phyloP scores from a whole-genome alignment of 1,139 yeast genomes.

The Diutina pseudorugosa region DNA sequence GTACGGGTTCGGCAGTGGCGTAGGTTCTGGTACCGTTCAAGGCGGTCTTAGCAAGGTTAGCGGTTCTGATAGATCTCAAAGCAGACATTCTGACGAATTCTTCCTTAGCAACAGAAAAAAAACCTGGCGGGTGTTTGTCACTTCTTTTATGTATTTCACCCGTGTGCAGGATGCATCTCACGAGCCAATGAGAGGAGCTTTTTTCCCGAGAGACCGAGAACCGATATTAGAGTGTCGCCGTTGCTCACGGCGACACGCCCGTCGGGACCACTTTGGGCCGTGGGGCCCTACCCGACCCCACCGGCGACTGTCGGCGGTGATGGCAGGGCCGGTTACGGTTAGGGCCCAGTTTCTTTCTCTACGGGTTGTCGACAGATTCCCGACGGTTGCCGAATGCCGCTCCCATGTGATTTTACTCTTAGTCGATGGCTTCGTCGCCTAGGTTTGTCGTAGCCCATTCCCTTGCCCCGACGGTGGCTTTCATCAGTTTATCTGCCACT shows the following conservation, averaged over 20 bases:
- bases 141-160: not conserved
- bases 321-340: too few species aligned
- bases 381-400: not conserved
- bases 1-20: constrained; percentile 41
- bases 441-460: not conserved
- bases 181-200: not conserved
- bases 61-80: not conserved
- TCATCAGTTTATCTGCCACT: not conserved
- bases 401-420: not conserved
- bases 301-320: too few species aligned
- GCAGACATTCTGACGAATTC: constrained; percentile 1
- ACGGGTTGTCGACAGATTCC: not conserved
- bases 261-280: not conserved
- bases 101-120: not conserved
- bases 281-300: not conserved
- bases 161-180: constrained; percentile 1
- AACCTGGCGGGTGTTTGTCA: not conserved
- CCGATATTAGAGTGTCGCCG: not conserved
- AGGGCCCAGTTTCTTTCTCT: not conserved
- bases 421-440: not conserved
- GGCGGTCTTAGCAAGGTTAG: constrained; percentile 8
- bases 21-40: constrained; percentile 24
- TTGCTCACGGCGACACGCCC: not conserved
- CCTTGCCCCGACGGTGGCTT: not conserved
- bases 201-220: not conserved